Evolutionary conservation across 371 early-diverging fungal genomes (phyloP).

Genomic region (Spiromyces aspiralis): DNA sequence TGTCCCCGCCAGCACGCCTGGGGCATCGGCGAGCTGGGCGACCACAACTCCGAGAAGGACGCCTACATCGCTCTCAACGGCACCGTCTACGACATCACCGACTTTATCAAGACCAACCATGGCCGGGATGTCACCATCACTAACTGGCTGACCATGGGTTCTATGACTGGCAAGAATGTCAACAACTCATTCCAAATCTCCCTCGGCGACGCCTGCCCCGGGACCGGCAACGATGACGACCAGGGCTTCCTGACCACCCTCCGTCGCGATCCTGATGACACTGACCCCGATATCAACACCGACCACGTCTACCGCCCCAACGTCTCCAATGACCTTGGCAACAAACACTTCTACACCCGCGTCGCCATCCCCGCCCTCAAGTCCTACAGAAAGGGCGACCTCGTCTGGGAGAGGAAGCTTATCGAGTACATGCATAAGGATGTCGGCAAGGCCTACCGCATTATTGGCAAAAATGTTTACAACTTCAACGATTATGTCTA

Average conservation of each 20-base stretch:
- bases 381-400: conserved; percentile 29
- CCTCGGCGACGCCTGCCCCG: conserved; percentile 33
- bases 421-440: conserved; percentile 33
- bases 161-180: conserved; percentile 37
- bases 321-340: conserved; percentile 7
- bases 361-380: conserved; percentile 29
- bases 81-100: conserved; percentile 56
- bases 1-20: conserved; percentile 57
- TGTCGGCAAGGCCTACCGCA: conserved; percentile 37
- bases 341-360: conserved; percentile 26
- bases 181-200: conserved; percentile 41
- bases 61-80: conserved; percentile 53
- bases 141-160: conserved; percentile 29
- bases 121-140: conserved; percentile 29
- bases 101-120: conserved; percentile 41
- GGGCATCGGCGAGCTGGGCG: conserved; percentile 24
- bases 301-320: conserved; percentile 8
- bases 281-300: conserved; percentile 12
- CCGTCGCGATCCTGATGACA: conserved; percentile 8
- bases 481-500: conserved; percentile 41
- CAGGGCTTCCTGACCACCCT: conserved; percentile 20
- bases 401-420: conserved; percentile 36
- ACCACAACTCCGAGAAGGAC: conserved; percentile 15
- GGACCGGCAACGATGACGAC: conserved; percentile 23
- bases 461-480: conserved; percentile 39